A percentile compares a stretch with the other conserved stretches of the same genome.
These are phyloP conservation scores for Onygenales sp. DNA, from an alignment of 2,329 filamentous ascomycete species.

Conservation along the genomic window DNA sequence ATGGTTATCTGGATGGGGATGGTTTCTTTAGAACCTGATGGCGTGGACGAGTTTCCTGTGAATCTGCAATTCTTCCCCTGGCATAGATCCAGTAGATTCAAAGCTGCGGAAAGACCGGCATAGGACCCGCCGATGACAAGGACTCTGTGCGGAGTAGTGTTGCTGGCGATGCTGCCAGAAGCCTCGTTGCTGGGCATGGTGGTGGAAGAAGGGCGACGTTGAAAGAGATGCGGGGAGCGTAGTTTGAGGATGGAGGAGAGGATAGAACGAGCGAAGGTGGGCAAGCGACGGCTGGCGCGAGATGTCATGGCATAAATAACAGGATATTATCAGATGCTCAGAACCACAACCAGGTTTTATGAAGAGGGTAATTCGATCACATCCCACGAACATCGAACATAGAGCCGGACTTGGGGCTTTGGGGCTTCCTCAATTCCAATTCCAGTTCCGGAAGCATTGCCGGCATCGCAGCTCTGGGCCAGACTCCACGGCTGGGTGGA, in stretches of 20 bases:
- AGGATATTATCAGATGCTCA: background rate
- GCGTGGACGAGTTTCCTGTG: constrained; percentile 10
- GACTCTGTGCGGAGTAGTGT: constrained; percentile 36
- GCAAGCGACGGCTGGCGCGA: background rate
- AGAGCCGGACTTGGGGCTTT: too few species aligned
- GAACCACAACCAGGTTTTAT: too few species aligned
- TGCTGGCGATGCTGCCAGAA: background rate
- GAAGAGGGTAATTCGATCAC: too few species aligned
- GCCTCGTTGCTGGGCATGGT: constrained; percentile 25
- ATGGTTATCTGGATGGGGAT: constrained; percentile 58
- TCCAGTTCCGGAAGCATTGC: too few species aligned
- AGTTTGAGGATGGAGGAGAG: background rate
- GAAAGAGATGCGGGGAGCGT: background rate
- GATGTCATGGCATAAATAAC: background rate
- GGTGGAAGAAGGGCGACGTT: constrained; percentile 20
- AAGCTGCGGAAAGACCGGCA: constrained; percentile 53
- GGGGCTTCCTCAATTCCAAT: too few species aligned
- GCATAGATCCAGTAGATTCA: constrained; percentile 59
- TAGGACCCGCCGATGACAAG: constrained; percentile 65
- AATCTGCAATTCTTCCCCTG: constrained; percentile 44
- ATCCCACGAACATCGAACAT: too few species aligned
- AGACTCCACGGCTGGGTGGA: too few species aligned
- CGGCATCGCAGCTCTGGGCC: too few species aligned
- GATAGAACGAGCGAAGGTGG: background rate
- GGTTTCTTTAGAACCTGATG: constrained; percentile 22